Evolutionary conservation across 768 basidiomycete species (phyloP).

Genomic region (Hygrophoropsis aurantiaca): DNA sequence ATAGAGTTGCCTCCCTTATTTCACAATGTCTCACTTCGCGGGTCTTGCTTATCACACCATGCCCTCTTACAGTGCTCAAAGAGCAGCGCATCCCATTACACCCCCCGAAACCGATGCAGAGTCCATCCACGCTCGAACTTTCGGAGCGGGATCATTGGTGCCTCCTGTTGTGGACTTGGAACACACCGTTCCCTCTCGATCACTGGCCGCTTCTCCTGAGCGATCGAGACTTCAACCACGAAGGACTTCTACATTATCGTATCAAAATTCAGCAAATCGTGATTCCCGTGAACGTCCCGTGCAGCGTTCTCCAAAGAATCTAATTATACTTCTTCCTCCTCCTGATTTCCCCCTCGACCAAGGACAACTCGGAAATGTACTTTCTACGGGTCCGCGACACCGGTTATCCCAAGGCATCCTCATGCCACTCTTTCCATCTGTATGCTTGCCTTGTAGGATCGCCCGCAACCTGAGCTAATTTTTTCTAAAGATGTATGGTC

Average conservation of each 20-base stretch:
- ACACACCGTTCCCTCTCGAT: not conserved
- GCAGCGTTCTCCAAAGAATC: constrained; percentile 45
- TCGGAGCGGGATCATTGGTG: not conserved
- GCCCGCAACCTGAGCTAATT: constrained; percentile 4
- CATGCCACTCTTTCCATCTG: constrained; percentile 76
- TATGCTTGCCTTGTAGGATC: constrained; percentile 29
- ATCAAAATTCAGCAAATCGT: constrained; percentile 48
- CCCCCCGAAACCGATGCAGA: constrained; percentile 41
- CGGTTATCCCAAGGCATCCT: constrained; percentile 68
- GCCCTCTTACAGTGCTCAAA: constrained; percentile 36
- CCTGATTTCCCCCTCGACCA: constrained; percentile 55
- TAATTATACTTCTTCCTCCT: constrained; percentile 71
- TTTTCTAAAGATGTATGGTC: constrained; percentile 62
- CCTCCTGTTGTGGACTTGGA: constrained; percentile 15
- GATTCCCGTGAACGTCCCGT: constrained; percentile 42
- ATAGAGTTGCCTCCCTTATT: too few species aligned
- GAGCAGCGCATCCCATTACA: constrained; percentile 34
- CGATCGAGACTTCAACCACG: constrained; percentile 33
- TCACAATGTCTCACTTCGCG: constrained; percentile 48
- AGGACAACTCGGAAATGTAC: constrained; percentile 55
- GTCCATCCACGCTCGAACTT: not conserved
- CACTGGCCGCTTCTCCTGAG: constrained; percentile 4
- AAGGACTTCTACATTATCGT: constrained; percentile 51
- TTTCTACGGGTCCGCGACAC: constrained; percentile 57
- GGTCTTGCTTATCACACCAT: constrained; percentile 42